Base-by-base conservation (phyloP, 1,284 basidiomycete species). In the Gomphus bonarii region DNA sequence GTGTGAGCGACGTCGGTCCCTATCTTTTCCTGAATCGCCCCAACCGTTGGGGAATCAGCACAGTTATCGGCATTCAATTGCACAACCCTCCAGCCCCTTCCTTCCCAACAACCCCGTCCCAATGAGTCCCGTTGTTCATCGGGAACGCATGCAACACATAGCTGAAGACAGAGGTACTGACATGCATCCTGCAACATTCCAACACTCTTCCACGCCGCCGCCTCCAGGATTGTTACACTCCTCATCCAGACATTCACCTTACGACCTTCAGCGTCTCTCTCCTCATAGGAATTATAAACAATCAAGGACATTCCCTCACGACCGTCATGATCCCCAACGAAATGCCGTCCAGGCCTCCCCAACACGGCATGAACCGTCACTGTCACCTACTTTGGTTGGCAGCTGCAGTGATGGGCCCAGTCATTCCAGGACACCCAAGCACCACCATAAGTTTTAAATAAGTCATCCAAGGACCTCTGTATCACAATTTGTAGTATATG, bases 381-480 rank as follows among this genome's bases (percentile, higher is more conserved):
- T 51, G 11, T 57, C 55, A 0, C 55, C 55, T 16, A 57, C 55
- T 11, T 22, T 57, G 28, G 48, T 51, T 28, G 55, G 49, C n/a
- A 57, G 48, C 49, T 40, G 38, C 38, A 40, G 16, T 40, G 55
- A 57, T 33, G 49, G 12, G 5, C 46, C 48, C n/a, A 46, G 46
- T 49, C 33, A 36, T 20, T 36, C 36, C 33, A 57, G 38, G 18
- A 30, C 47, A 18, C 50, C 5, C n/a, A 49, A 22, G 22, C 44
- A 22, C 44, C 46, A 55, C 30, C 46, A 31, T 48, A 31, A 22
- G 46, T 48, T 48, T 14, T 33, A 48, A 40, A 31, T 48, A n/a
- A 28, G 31, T 31, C 28, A 48, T 16, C 20, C 3, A 44, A 11
- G 28, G 7, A 18, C 25, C 14, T 28, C 31, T 48, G 46, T 33